Evolutionary conservation across 345 rosid genomes (phyloP).

Genomic region (Camelina laxa): DNA sequence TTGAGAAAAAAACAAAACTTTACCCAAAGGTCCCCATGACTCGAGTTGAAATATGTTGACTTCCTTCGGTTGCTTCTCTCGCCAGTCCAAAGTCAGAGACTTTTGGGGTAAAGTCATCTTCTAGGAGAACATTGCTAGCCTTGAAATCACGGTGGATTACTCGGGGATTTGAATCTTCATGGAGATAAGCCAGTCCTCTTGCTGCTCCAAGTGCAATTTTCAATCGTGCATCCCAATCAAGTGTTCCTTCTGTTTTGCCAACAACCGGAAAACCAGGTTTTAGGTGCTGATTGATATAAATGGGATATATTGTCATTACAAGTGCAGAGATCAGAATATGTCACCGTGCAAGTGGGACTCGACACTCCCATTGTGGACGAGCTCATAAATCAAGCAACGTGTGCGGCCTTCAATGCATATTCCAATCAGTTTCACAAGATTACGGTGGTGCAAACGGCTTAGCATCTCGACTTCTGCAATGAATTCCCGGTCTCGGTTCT

Average conservation of each 20-base stretch:
- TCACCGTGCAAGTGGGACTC: conserved; percentile 99
- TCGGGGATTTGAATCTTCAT: conserved; percentile 98
- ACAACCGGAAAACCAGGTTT: conserved; percentile 47
- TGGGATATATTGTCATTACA: conserved; percentile 6
- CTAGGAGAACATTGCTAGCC: conserved; percentile 92
- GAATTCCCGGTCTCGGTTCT: conserved; percentile 90
- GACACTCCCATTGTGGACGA: conserved; percentile 94
- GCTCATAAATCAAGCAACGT: conserved; percentile 92
- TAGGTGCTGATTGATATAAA: conserved; percentile 13
- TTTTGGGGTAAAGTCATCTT: conserved; percentile 92
- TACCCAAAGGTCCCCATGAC: conserved; percentile 99
- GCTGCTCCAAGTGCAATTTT: conserved; percentile 99
- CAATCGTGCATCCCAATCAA: conserved; percentile 97
- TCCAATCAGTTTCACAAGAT: conserved; percentile 94
- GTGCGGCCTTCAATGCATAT: conserved; percentile 88
- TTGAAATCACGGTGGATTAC: conserved; percentile 98
- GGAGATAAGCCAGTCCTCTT: conserved; percentile 97
- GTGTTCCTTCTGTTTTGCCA: conserved; percentile 71
- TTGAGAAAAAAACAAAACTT: conserved; percentile 9
- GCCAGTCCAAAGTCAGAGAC: conserved; percentile 99
- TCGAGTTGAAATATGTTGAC: conserved; percentile 91
- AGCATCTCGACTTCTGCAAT: conserved; percentile 99
- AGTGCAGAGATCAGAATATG: conserved; percentile 25
- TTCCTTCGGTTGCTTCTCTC: conserved; percentile 99
- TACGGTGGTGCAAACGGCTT: conserved; percentile 99